A percentile compares a stretch with the other conserved stretches of the same genome.
phyloP scores from a whole-genome alignment of 208 protist species.

The Leptomonas pyrrhocoris region DNA sequence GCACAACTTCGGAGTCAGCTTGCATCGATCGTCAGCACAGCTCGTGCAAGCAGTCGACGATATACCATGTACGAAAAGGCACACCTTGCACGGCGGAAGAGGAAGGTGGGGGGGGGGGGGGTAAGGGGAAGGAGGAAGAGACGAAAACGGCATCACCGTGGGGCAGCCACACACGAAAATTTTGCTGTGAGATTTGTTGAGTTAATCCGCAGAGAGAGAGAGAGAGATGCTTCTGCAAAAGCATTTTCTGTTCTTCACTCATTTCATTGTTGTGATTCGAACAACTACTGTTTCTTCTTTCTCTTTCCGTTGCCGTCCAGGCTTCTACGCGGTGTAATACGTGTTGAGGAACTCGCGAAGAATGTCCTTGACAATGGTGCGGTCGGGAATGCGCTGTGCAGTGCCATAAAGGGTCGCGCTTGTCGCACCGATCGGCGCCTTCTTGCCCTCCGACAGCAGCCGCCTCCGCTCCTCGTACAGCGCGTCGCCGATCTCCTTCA shows the following conservation, averaged over 20 bases:
- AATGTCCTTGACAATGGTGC: slow-evolving; percentile 89
- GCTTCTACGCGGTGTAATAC: slow-evolving; percentile 72
- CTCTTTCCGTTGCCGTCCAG: slow-evolving; percentile 1
- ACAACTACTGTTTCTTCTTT: neutral
- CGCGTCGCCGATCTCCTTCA: slow-evolving; percentile 46
- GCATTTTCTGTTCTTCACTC: no score
- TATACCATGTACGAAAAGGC: no score
- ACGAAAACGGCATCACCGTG: no score
- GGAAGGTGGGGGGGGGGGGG: no score
- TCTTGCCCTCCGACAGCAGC: slow-evolving; percentile 44
- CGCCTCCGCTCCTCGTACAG: slow-evolving; percentile 50
- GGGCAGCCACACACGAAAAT: no score
- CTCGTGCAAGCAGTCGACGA: no score
- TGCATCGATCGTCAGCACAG: no score
- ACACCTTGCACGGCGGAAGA: no score
- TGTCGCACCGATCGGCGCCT: slow-evolving; percentile 23
- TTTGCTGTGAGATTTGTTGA: no score
- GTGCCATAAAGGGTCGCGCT: slow-evolving; percentile 94
- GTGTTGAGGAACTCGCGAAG: slow-evolving; percentile 78
- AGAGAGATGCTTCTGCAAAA: neutral
- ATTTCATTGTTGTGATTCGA: no score
- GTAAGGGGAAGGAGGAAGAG: no score
- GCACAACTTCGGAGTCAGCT: no score
- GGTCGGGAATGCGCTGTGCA: slow-evolving; percentile 89
- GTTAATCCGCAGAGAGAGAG: neutral